Conservation (phyloP, 352 stramenopile genomes). For the Globisporangium recalcitrans region DNA sequence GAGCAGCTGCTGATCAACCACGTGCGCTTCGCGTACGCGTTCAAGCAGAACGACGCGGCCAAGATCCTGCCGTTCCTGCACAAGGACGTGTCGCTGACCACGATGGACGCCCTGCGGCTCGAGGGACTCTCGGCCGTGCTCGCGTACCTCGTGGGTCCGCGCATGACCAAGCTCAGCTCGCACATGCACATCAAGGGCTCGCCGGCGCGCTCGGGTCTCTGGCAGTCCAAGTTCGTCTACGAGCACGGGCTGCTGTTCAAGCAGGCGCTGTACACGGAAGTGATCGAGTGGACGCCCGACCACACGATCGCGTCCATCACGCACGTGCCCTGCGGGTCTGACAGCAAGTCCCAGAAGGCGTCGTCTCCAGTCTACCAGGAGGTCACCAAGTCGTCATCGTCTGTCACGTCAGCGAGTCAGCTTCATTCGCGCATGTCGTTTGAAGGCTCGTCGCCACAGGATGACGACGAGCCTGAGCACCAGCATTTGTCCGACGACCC, state of each 20-base stretch:
- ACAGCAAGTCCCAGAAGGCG: conserved; percentile 25
- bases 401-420: background rate
- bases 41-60: conserved; percentile 71
- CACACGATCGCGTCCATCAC: conserved; percentile 33
- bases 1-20: conserved; percentile 57
- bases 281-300: conserved; percentile 53
- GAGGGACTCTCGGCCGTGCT: conserved; percentile 61
- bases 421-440: conserved; percentile 20
- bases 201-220: conserved; percentile 36
- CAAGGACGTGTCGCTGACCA: conserved; percentile 49
- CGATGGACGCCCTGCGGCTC: conserved; percentile 37
- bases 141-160: conserved; percentile 56
- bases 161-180: conserved; percentile 65
- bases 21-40: conserved; percentile 53
- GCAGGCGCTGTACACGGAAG: conserved; percentile 58
- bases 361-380: background rate
- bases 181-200: conserved; percentile 62
- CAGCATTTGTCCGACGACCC: conserved; percentile 15
- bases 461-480: conserved; percentile 24
- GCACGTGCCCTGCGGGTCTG: conserved; percentile 32
- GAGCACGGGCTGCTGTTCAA: conserved; percentile 70
- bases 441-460: conserved; percentile 14
- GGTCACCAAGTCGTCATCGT: conserved; percentile 17
- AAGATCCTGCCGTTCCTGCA: conserved; percentile 61
- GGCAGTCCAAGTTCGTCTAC: conserved; percentile 69